These are phyloP conservation scores for Mycena olivaceomarginata DNA, from an alignment of 768 basidiomycete genomes.

Conservation along the genomic window DNA sequence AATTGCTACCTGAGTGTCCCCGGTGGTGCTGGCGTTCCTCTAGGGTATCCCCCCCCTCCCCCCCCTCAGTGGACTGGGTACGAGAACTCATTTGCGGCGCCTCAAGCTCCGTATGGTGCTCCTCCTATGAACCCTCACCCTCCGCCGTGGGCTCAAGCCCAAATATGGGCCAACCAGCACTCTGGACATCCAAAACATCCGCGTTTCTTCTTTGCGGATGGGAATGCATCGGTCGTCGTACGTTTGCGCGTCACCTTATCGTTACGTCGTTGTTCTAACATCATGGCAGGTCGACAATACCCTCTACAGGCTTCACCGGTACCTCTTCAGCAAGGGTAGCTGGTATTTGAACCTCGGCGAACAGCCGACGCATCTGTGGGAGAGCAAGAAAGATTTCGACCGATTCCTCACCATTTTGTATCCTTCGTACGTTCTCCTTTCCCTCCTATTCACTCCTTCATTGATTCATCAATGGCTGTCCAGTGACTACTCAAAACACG, in stretches of 20 bases:
- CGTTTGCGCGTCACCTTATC: slow-evolving; percentile 15
- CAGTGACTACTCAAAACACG: slow-evolving; percentile 54
- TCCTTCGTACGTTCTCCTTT: slow-evolving; percentile 52
- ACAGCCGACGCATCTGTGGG: slow-evolving; percentile 47
- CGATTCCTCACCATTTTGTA: slow-evolving; percentile 57
- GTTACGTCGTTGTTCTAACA: neutral
- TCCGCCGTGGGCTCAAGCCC: neutral
- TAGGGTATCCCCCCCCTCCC: neutral
- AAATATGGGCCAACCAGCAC: neutral
- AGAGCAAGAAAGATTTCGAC: slow-evolving; percentile 64
- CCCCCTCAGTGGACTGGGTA: neutral
- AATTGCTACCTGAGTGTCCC: neutral
- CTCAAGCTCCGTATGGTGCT: neutral
- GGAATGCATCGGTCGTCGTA: slow-evolving; percentile 47
- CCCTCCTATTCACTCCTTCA: neutral
- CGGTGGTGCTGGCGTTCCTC: too few species aligned
- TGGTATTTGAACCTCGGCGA: slow-evolving; percentile 20
- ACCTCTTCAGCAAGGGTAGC: slow-evolving; percentile 50
- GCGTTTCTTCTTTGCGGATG: slow-evolving; percentile 50
- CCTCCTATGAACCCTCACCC: neutral
- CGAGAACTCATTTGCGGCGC: neutral
- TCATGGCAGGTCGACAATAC: slow-evolving; percentile 51
- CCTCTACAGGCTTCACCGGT: slow-evolving; percentile 52
- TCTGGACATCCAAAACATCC: slow-evolving; percentile 38
- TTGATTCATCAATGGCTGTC: neutral